These are phyloP conservation scores for Fusarium nodosum DNA, from an alignment of 2,329 filamentous ascomycete species.

Conservation along the genomic window DNA sequence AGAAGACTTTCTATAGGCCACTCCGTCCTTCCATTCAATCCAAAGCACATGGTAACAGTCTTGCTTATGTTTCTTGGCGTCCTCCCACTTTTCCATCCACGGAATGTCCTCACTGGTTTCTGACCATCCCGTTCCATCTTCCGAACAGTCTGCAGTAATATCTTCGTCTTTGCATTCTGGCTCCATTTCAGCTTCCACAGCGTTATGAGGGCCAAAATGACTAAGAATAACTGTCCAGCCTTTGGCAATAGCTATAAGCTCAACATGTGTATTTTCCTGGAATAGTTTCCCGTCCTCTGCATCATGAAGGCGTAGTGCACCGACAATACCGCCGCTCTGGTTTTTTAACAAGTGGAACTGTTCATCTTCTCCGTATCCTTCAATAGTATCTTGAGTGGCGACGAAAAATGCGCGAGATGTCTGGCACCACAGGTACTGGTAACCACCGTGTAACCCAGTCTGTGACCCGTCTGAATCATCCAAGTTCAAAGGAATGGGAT, in stretches of 20 bases:
- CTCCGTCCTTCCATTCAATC: neutral
- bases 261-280: neutral
- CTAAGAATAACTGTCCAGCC: neutral
- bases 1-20: neutral
- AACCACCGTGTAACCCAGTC: neutral
- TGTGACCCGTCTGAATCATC: accelerated
- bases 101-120: no score
- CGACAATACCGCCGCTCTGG: accelerated
- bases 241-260: neutral
- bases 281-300: neutral
- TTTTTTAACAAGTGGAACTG: neutral
- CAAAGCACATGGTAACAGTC: neutral
- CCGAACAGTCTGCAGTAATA: no score
- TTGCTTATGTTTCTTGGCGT: neutral
- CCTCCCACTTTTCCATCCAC: neutral
- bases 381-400: neutral
- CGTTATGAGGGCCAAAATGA: accelerated
- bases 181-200: neutral
- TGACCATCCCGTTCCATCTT: no score
- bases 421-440: neutral
- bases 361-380: no score
- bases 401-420: neutral
- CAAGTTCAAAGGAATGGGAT: neutral
- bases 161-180: neutral
- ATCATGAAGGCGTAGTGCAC: neutral